Conservation (phyloP, 1,139 yeast species). For the Kodamaea suecica region DNA sequence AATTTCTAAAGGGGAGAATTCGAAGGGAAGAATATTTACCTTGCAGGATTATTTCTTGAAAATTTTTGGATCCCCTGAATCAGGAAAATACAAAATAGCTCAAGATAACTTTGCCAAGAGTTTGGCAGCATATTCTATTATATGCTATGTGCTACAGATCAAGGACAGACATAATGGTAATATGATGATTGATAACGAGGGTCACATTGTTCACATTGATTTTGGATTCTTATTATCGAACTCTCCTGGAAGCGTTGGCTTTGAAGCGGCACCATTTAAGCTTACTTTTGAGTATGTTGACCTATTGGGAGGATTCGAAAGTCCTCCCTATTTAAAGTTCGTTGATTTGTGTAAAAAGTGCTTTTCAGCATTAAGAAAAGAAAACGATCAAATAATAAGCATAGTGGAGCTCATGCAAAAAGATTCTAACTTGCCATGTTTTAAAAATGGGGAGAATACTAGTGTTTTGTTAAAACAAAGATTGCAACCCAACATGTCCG, state of each 20-base stretch:
- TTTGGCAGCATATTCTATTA: conserved; percentile 82
- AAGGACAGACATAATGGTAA: conserved; percentile 97
- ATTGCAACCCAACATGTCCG: conserved; percentile 71
- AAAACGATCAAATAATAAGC: conserved; percentile 68
- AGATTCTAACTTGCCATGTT: conserved; percentile 87
- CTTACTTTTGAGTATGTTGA: conserved; percentile 85
- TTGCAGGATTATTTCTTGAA: conserved; percentile 72
- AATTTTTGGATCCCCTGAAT: conserved; percentile 62
- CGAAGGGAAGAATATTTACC: conserved; percentile 67
- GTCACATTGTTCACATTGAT: conserved; percentile 93
- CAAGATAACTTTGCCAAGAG: conserved; percentile 82
- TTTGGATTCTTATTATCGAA: conserved; percentile 90
- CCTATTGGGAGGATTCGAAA: conserved; percentile 72
- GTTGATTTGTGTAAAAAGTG: conserved; percentile 63
- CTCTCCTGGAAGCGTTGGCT: conserved; percentile 94
- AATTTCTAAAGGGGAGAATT: conserved; percentile 59
- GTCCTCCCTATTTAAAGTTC: conserved; percentile 57
- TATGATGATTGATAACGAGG: conserved; percentile 89
- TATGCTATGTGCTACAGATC: conserved; percentile 84
- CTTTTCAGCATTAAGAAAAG: conserved; percentile 66
- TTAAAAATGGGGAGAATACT: conserved; percentile 81
- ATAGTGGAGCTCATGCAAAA: conserved; percentile 92
- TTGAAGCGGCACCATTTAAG: conserved; percentile 96
- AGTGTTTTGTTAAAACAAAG: conserved; percentile 75
- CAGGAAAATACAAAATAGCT: conserved; percentile 60